A percentile compares a stretch with the other conserved stretches of the same genome.
phyloP scores from a whole-genome alignment of 2,329 filamentous ascomycete genomes.

The Huntiella savannae region DNA sequence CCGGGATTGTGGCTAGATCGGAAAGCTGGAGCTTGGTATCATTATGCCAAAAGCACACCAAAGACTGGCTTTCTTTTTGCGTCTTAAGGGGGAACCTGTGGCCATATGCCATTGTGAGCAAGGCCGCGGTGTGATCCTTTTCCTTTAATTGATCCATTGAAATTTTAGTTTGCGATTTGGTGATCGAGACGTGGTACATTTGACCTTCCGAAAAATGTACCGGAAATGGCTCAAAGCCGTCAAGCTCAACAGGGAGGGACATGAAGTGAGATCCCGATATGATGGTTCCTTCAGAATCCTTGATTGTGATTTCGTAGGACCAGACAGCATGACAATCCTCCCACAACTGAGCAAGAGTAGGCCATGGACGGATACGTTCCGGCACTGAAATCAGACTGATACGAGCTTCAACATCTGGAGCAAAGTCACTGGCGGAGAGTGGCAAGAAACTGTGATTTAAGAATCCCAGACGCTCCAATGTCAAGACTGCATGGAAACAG shows the following conservation, averaged over 20 bases:
- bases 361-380: constrained; percentile 29
- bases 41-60: constrained; percentile 3
- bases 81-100: neutral
- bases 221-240: constrained; percentile 19
- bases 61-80: neutral
- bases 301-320: constrained; percentile 18
- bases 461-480: constrained; percentile 49
- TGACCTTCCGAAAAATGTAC: constrained; percentile 22
- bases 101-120: constrained; percentile 6
- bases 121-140: constrained; percentile 15
- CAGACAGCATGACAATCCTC: constrained; percentile 11
- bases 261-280: constrained; percentile 23
- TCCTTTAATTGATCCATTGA: constrained; percentile 12
- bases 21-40: neutral
- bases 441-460: constrained; percentile 67
- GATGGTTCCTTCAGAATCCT: constrained; percentile 17
- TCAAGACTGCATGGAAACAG: constrained; percentile 60
- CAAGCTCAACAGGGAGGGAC: constrained; percentile 25
- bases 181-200: constrained; percentile 21
- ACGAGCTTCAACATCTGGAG: constrained; percentile 20
- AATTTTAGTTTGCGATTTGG: neutral
- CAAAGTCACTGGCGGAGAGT: constrained; percentile 23
- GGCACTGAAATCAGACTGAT: constrained; percentile 20
- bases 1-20: constrained; percentile 1
- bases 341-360: constrained; percentile 25